Base-by-base conservation (phyloP, 2,329 filamentous ascomycete genomes). In the Exophiala xenobiotica region DNA sequence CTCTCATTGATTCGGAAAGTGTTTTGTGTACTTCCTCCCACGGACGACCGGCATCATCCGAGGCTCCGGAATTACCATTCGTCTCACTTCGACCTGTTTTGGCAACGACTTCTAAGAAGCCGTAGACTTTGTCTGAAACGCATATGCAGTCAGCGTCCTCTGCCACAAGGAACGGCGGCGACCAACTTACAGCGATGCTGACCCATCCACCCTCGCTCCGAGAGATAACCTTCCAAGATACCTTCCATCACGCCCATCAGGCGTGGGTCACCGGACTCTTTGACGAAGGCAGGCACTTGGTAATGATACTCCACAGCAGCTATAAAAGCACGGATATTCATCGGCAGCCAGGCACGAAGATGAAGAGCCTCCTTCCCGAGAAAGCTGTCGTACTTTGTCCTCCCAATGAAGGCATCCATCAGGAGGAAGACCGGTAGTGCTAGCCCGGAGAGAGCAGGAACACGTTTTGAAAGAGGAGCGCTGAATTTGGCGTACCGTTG, bases 21-120 rank as follows among this genome's bases (percentile, higher is more conserved):
- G 46, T 54, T 38, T 54, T 54, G 35, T 54, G 51, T 6, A 54
- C 51, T 40, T 54, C 51, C 39, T 54, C 51, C 51, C 51, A 54
- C 5, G 51, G 51, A 6, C 51, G 31, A 20, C 51, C 51, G 8
- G 43, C 41, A 18, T 46, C 44, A 27, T 54, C 51, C 14, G 40
- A 23, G n/a, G 51, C 26, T 8, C 51, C 51, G n/a, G 51, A 40
- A 39, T 54, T 54, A 5, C 51, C 51, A 37, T 54, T 54, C 16
- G 51, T 54, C 35, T 54, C 51, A 45, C 51, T 54, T 29, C 51
- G 40, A 6, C 51, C 51, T 9, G 51, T 54, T 40, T 54, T 54
- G 14, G 51, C 51, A 4, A 54, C 51, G 19, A 54, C 47, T 43
- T 54, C 51, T 16, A 54, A 24, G 26, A 54, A 54, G 20, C 51